Evolutionary conservation across 169 alveolate species (phyloP).

Genomic region (Plasmodium cynomolgi): DNA sequence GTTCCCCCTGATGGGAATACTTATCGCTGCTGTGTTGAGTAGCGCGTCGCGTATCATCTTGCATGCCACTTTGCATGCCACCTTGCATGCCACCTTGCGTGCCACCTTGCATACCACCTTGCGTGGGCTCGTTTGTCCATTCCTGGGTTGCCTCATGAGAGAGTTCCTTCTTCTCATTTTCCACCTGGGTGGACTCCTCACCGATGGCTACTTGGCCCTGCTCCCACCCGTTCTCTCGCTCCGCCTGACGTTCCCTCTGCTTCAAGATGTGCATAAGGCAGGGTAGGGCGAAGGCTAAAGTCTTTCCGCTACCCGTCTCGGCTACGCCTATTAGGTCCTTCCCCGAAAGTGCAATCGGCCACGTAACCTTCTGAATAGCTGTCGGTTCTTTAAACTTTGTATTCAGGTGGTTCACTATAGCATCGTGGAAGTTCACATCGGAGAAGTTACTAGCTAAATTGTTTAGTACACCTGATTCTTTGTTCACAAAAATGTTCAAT

Average conservation of each 20-base stretch:
- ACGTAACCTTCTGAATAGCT: slow-evolving; percentile 89
- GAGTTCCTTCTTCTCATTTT: slow-evolving; percentile 81
- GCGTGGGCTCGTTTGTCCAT: neutral
- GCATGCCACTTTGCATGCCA: slow-evolving; percentile 5
- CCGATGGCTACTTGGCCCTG: slow-evolving; percentile 83
- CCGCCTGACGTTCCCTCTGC: slow-evolving; percentile 66
- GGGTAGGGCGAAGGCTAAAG: slow-evolving; percentile 94
- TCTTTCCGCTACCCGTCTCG: slow-evolving; percentile 97
- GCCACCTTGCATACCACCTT: slow-evolving; percentile 2
- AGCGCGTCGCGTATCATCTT: no score
- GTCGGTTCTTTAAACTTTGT: slow-evolving; percentile 88
- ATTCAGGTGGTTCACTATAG: slow-evolving; percentile 78
- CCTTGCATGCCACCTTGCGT: neutral
- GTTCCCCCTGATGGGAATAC: slow-evolving; percentile 74
- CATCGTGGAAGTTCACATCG: slow-evolving; percentile 82
- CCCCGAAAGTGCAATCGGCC: slow-evolving; percentile 90
- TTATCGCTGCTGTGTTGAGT: slow-evolving; percentile 67
- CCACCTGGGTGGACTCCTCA: slow-evolving; percentile 72
- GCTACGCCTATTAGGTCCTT: slow-evolving; percentile 96
- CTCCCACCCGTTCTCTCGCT: neutral
- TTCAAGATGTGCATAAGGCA: slow-evolving; percentile 91
- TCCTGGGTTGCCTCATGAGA: slow-evolving; percentile 17
- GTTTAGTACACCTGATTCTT: slow-evolving; percentile 77
- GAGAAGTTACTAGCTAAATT: slow-evolving; percentile 81
- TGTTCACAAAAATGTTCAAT: slow-evolving; percentile 78